phyloP scores from a whole-genome alignment of 208 protist species.

The Leishmania gerbilli region DNA sequence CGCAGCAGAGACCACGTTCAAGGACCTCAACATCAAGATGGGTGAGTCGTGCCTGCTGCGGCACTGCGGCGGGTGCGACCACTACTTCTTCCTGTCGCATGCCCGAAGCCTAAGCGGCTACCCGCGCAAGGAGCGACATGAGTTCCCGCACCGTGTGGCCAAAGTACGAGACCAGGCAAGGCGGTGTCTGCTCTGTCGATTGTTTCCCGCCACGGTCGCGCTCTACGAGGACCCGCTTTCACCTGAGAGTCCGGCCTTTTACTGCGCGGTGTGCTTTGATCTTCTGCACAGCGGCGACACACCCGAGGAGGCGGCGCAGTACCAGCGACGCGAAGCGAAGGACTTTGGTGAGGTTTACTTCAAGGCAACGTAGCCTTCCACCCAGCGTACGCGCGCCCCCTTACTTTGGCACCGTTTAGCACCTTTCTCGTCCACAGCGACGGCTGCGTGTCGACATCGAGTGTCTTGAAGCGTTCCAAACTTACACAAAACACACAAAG shows the following conservation, averaged over 20 bases:
- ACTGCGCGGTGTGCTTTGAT: constrained; percentile 76
- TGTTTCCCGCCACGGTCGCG: constrained; percentile 66
- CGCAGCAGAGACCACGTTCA: constrained; percentile 64
- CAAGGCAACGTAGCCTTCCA: constrained; percentile 11
- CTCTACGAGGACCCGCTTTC: constrained; percentile 69
- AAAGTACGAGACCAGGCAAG: constrained; percentile 38
- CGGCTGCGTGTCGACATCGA: neutral
- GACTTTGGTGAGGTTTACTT: constrained; percentile 49
- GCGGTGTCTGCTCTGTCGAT: constrained; percentile 60
- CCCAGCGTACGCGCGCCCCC: neutral
- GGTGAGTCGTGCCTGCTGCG: constrained; percentile 70
- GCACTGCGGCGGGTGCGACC: constrained; percentile 72
- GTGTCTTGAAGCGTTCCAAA: constrained; percentile 8
- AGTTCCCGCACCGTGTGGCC: constrained; percentile 66
- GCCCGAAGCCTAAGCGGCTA: constrained; percentile 43
- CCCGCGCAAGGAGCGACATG: constrained; percentile 31
- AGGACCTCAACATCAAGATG: constrained; percentile 61
- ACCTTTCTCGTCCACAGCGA: constrained; percentile 6
- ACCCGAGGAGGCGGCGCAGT: constrained; percentile 45
- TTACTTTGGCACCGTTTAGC: neutral
- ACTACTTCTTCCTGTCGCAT: constrained; percentile 73
- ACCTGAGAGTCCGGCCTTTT: constrained; percentile 38
- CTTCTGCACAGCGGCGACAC: constrained; percentile 58
- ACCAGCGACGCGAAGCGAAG: constrained; percentile 35
- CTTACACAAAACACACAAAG: neutral